Conservation (phyloP, 345 rosid species). For the Gossypium mustelinum region DNA sequence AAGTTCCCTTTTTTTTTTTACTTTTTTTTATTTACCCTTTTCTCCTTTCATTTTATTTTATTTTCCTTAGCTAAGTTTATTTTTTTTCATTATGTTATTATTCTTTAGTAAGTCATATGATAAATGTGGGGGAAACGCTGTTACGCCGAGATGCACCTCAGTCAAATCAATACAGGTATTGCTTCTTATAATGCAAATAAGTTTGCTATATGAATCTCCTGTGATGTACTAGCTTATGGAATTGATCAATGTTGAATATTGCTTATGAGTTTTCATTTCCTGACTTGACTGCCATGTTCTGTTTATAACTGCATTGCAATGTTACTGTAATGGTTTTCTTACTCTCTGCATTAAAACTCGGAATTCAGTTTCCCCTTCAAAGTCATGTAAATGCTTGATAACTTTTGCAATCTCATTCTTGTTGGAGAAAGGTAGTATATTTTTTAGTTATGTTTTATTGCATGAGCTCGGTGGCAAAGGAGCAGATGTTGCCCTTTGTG, state of each 20-base stretch:
- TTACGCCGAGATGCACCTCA: conserved; percentile 64
- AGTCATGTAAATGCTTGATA: background rate
- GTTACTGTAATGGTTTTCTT: background rate
- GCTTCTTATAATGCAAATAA: background rate
- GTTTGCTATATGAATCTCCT: background rate
- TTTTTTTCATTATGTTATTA: conserved; percentile 6
- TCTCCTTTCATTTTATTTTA: background rate
- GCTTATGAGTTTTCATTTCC: background rate
- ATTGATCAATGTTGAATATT: background rate
- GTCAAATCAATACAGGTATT: conserved; percentile 47
- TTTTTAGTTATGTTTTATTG: background rate
- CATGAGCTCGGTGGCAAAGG: background rate
- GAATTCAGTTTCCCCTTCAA: background rate
- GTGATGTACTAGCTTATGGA: background rate
- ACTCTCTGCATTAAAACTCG: background rate
- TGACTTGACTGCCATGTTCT: background rate
- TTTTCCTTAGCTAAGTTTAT: background rate
- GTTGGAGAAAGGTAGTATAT: background rate
- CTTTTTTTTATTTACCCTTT: background rate
- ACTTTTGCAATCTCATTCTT: background rate
- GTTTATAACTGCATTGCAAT: conserved; percentile 4
- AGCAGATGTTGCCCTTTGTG: background rate
- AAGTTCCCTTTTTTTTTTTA: background rate
- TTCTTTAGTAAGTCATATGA: conserved; percentile 66
- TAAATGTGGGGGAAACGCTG: conserved; percentile 64